Base-by-base conservation (phyloP, 768 basidiomycete species). In the Pseudohyphozyma bogoriensis region DNA sequence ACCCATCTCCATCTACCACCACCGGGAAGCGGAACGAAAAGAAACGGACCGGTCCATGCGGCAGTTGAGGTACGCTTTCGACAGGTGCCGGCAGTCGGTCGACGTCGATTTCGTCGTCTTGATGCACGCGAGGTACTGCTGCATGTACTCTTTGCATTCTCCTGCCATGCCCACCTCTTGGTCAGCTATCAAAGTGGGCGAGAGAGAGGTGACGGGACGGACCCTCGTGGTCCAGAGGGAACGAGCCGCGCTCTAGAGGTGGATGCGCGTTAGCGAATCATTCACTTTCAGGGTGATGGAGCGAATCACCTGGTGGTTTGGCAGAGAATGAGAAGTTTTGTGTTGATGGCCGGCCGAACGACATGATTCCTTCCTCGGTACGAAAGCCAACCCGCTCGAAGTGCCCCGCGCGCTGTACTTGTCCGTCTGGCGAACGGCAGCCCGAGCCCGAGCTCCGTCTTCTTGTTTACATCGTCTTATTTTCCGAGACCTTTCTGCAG, bases 151-250 rank as follows among this genome's bases (percentile, higher is more conserved):
- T 58, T 74, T 76, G 66, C 76, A 77, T 54, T 77, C 76, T 46
- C 76, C 76, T 77, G 64, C 29, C 58, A 28, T n/a, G 16, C 18
- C 35, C 49, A 44, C 8, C 16, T 9, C 6, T 39, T 1, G 35
- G 11, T 11, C 5, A 2, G 26, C 22, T 20, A 32, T 2, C 20
- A 22, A 22, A 37, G 36, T 3, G 3, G 44, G 26, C 32, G 37
- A 13, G 13, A 20, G 40, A 4, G 28, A 24, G 7, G 31, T 44
- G 18, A 15, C 37, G 10, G 1, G 20, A 67, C 71, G 45, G 57
- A 75, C 76, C 76, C 54, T 77, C 76, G 49, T 77, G 76, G 63
- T 77, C 76, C 9, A 77, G 68, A 24, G 76, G 76, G 56, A 77
- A 77, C 31, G 37, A 42, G 16, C 53, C 53, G 39, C 53, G 53